Percentiles rank a stretch among this genome's conserved stretches.
Evolutionary conservation across 257 asterid genomes (phyloP).

Genomic region (Scutellaria galericulata): DNA sequence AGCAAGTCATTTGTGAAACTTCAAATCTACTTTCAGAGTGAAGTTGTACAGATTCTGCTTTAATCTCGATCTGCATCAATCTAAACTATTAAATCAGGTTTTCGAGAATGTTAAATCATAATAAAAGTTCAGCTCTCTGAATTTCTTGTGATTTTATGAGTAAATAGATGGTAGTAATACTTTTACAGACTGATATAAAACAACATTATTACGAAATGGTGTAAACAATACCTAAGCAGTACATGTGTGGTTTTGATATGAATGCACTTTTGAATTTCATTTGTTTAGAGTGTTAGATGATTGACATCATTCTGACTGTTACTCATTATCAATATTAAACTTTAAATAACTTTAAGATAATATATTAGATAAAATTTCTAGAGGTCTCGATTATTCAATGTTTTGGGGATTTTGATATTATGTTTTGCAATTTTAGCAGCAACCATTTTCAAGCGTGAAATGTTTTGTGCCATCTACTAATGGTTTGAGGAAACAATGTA

Average conservation of each 20-base stretch:
- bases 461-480: not conserved
- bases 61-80: not conserved
- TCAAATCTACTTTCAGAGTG: not conserved
- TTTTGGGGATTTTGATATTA: not conserved
- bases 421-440: not conserved
- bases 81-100: too few relatives aligned
- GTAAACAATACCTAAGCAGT: not conserved
- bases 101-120: not conserved
- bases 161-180: not conserved
- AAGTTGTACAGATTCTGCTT: not conserved
- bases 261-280: not conserved
- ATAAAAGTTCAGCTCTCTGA: not conserved
- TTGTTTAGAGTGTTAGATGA: not conserved
- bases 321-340: not conserved
- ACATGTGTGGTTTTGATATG: not conserved
- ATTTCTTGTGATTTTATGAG: not conserved
- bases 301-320: not conserved
- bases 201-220: not conserved
- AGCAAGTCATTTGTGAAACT: not conserved
- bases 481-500: too few relatives aligned
- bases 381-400: not conserved
- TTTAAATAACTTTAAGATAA: too few relatives aligned
- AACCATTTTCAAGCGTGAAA: constrained; percentile 2
- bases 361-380: too few relatives aligned
- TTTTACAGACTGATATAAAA: not conserved